A percentile compares a stretch with the other conserved stretches of the same genome.
Conservation (phyloP, 768 basidiomycete species). For the Podaxis mareebaensis region DNA sequence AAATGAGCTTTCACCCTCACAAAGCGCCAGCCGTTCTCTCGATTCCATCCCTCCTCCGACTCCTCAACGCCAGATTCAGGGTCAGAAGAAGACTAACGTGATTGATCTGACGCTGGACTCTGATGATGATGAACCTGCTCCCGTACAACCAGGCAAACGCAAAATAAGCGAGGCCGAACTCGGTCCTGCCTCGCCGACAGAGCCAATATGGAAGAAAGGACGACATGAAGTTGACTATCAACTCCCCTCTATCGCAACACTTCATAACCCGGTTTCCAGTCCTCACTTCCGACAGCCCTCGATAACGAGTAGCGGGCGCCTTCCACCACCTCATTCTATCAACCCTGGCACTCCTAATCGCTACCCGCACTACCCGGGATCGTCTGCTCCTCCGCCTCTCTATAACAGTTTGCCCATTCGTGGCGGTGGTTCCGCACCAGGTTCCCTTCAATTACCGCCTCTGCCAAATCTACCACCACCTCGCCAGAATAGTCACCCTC, state of each 20-base stretch:
- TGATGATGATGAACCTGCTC: constrained; percentile 62
- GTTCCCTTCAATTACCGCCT: constrained; percentile 26
- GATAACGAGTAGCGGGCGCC: constrained; percentile 15
- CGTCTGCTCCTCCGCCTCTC: constrained; percentile 10
- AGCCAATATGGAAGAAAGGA: constrained; percentile 75
- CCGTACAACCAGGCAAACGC: constrained; percentile 50
- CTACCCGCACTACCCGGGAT: constrained; percentile 21
- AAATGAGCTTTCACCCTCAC: constrained; percentile 70
- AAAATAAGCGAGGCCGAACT: constrained; percentile 56
- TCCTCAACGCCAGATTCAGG: constrained; percentile 24
- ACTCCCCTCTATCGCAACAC: constrained; percentile 14
- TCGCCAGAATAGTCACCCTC: constrained; percentile 13
- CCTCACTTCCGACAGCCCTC: constrained; percentile 12
- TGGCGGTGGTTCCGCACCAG: constrained; percentile 19
- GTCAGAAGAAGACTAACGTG: constrained; percentile 47
- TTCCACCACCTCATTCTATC: constrained; percentile 15
- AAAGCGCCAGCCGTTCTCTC: constrained; percentile 38
- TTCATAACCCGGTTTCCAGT: constrained; percentile 6
- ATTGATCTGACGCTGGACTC: constrained; percentile 83
- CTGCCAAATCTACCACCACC: constrained; percentile 18
- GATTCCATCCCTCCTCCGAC: constrained; percentile 26
- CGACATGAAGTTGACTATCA: constrained; percentile 33
- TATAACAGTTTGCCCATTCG: constrained; percentile 20
- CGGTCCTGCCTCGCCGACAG: constrained; percentile 48
- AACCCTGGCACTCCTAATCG: constrained; percentile 19